Evolutionary conservation across 345 rosid species (phyloP).

Genomic region (Populus deltoides): DNA sequence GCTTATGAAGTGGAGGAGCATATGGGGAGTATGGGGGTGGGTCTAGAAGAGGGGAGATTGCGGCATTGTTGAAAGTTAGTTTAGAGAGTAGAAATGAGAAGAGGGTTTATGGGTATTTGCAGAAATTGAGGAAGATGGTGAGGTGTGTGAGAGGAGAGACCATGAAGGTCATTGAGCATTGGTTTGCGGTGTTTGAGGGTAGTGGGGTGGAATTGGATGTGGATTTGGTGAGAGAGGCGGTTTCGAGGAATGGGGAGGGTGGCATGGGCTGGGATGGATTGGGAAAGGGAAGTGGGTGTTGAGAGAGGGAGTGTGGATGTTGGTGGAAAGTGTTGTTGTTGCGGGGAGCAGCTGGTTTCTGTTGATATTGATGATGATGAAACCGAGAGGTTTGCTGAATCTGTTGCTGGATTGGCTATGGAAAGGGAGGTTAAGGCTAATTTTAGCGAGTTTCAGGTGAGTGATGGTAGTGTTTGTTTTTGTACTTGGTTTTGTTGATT

Average conservation of each 20-base stretch:
- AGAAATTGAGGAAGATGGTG: constrained; percentile 59
- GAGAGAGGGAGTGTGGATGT: constrained; percentile 48
- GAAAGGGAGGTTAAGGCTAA: constrained; percentile 71
- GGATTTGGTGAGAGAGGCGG: constrained; percentile 37
- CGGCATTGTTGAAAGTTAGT: constrained; percentile 68
- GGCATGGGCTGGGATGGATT: constrained; percentile 94
- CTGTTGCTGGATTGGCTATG: constrained; percentile 70
- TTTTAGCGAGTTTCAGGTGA: constrained; percentile 80
- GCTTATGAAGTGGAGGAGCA: constrained; percentile 79
- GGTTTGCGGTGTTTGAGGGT: constrained; percentile 52
- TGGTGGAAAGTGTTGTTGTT: constrained; percentile 60
- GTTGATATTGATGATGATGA: constrained; percentile 69
- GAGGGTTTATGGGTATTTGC: constrained; percentile 71
- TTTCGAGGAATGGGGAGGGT: constrained; percentile 76
- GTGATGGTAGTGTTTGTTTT: constrained; percentile 1
- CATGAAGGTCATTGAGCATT: constrained; percentile 45
- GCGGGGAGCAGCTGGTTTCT: constrained; percentile 58
- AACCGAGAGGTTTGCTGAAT: constrained; percentile 57
- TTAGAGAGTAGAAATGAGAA: constrained; percentile 45
- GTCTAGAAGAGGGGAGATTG: constrained; percentile 60
- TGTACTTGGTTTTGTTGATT: background rate
- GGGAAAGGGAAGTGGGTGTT: constrained; percentile 72
- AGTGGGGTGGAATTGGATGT: constrained; percentile 28
- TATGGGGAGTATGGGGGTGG: constrained; percentile 50
- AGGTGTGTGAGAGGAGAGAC: constrained; percentile 62